Percentiles rank a stretch among this genome's conserved stretches.
Conservation (phyloP, 495 filamentous ascomycete genomes). For the Schizothecium vesticola region DNA sequence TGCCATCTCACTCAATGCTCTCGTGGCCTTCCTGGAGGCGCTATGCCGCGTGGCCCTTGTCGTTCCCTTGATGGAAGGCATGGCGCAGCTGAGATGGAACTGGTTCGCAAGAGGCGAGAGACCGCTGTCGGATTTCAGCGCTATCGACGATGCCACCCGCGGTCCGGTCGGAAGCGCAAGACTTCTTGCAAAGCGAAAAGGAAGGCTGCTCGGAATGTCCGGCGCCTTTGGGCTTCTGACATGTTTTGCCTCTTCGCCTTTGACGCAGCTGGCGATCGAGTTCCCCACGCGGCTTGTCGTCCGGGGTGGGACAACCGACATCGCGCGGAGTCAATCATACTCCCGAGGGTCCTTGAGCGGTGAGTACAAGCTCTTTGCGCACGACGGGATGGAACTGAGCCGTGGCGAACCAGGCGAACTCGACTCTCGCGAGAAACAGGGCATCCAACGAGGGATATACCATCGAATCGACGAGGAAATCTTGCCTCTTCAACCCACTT, state of each 20-base stretch:
- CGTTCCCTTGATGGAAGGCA: constrained; percentile 34
- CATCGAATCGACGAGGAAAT: constrained; percentile 24
- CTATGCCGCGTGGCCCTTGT: constrained; percentile 37
- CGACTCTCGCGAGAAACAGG: constrained; percentile 30
- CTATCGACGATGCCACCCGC: constrained; percentile 42
- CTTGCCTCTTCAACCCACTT: constrained; percentile 20
- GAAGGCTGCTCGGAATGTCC: constrained; percentile 35
- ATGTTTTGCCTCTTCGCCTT: constrained; percentile 37
- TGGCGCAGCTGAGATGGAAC: constrained; percentile 47
- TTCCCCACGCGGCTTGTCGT: constrained; percentile 19
- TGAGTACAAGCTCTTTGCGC: not conserved
- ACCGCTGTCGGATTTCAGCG: constrained; percentile 37
- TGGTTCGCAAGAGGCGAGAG: constrained; percentile 38
- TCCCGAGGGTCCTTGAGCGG: not conserved
- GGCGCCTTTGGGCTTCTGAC: constrained; percentile 38
- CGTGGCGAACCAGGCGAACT: constrained; percentile 17
- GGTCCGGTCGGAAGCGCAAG: constrained; percentile 32
- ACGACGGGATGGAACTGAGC: not conserved
- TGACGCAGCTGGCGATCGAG: constrained; percentile 43
- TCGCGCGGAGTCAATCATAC: constrained; percentile 21
- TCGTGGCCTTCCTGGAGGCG: constrained; percentile 42
- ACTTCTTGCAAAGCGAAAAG: constrained; percentile 29
- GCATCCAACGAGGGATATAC: constrained; percentile 39
- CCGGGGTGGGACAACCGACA: constrained; percentile 9
- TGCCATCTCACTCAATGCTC: constrained; percentile 43